Conservation (phyloP, 495 filamentous ascomycete genomes). For the Podospora fimiseda region DNA sequence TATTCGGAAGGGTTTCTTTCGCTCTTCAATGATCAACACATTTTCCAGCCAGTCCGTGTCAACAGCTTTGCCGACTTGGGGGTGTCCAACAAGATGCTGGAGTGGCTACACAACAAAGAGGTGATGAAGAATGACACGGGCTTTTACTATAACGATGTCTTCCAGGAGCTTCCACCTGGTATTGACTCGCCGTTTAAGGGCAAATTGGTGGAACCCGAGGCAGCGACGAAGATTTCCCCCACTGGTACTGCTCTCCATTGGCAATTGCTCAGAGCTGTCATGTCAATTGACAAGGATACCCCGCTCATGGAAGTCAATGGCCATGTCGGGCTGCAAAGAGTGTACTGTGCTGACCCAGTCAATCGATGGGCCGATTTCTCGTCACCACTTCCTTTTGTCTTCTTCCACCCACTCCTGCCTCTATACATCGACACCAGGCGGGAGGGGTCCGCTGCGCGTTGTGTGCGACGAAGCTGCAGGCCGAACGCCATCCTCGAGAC, state of each 20-base stretch:
- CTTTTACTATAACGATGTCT: constrained; percentile 42
- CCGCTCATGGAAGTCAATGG: constrained; percentile 85
- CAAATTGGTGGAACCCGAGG: constrained; percentile 30
- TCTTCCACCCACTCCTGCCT: constrained; percentile 74
- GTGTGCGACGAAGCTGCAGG: constrained; percentile 78
- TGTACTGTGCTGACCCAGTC: constrained; percentile 63
- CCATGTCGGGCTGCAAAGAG: constrained; percentile 68
- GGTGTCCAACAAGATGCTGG: constrained; percentile 59
- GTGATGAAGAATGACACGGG: constrained; percentile 41
- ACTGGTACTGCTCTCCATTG: constrained; percentile 48
- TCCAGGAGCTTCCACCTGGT: constrained; percentile 34
- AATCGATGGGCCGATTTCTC: constrained; percentile 72
- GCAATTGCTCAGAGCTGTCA: constrained; percentile 60
- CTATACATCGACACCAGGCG: constrained; percentile 85
- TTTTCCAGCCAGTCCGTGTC: constrained; percentile 48
- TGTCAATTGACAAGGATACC: constrained; percentile 52
- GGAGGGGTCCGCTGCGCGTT: constrained; percentile 78
- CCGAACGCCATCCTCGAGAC: constrained; percentile 80
- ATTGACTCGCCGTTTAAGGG: constrained; percentile 29
- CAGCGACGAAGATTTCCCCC: constrained; percentile 40
- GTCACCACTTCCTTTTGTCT: constrained; percentile 78
- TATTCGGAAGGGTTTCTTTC: constrained; percentile 69
- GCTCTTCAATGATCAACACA: constrained; percentile 56
- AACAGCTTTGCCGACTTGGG: constrained; percentile 64
- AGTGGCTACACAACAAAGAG: constrained; percentile 65